Base-by-base conservation (phyloP, 768 basidiomycete species). In the Lentinula sp. region DNA sequence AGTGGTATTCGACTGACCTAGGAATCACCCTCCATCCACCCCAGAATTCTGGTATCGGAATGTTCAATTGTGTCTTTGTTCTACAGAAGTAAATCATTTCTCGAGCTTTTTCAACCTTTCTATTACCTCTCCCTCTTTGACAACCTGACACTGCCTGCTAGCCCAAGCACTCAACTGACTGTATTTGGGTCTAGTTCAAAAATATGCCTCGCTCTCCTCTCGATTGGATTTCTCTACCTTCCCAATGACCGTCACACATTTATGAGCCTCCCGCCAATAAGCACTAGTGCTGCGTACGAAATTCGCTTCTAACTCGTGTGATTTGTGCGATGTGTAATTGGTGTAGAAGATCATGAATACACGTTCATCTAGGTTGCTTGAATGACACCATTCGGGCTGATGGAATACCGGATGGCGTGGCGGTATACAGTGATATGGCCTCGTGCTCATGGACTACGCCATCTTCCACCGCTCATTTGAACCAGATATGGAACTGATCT, bases 281-380 rank as follows among this genome's bases (percentile, higher is more conserved):
- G 92, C 9, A 87, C 86, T 18, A 96, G 76, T 1, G 91, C 86
- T 4, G 90, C 94, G 70, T 87, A 77, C 0, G 92, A 91, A 91
- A 69, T 95, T 95, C 42, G 76, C 80, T 6, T 73, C 61, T 33
- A 98, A 81, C 71, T 98, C 97, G 45, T 74, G 70, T 3, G 93
- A 94, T 76, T 98, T 99, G 65, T 95, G 85, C 10, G 94, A 96
- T 43, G 86, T 83, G 77, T 98, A 98, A 75, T 99, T 99, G 36
- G 96, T 98, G 81, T 84, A 99, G 77, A 98, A 97, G 61, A 96
- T n/a, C n/a, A n/a, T 84, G 77, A 98, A 98, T 55, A 97, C 97
- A 59, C 79, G 85, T 35, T 80, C 69, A 77, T 98, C 97, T 67
- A 93, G 85, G 85, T 69, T 93, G 84, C 74, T 95, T 97, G 69